Evolutionary conservation across 257 asterid genomes (phyloP), one percentile per base, ranked within the genome.

Genomic region (Solanum ossicruentum): DNA sequence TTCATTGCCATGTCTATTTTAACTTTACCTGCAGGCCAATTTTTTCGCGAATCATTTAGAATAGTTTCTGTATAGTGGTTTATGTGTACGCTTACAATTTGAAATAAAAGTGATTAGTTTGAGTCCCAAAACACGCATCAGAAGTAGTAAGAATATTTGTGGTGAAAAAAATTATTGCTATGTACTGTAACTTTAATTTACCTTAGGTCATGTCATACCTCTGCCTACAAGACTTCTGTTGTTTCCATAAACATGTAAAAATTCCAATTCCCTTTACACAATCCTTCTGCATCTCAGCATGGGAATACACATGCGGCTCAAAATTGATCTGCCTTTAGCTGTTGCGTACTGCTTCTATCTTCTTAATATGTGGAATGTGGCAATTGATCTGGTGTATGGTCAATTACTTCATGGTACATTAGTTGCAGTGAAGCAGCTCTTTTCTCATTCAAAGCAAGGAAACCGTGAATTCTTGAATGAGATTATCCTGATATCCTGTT

Each of bases 381-480:
- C n/a, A 20, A 67, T 4, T 39, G 60, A 77, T 67, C 12, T 67
- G 20, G 84, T 81, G 84, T 90, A 95, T 98, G 98, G 99, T 83
- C 57, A 20, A 83, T 90, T 95, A 83, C 87, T 88, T 16, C 97
- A 95, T 84, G 95, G 98, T 71, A 95, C 97, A 17, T 87, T 89
- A 47, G 91, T 93, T 84, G 97, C 99, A 26, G 98, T 95, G 84
- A 95, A 95, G 92, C 97, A 94, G 87, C 95, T 95, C 84, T 95
- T 97, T 73, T 90, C 99, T 70, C 88, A 88, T 88, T 95, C 99
- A 72, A 92, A 91, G 86, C 99, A 95, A 89, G 99, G 99, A 57
- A 91, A 92, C 87, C 94, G 95, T 52, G 98, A 94, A 84, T 95
- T 95, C 80, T 85, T 95, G 87, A 93, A 95, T 61, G 98, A 95